Evolutionary conservation across 345 rosid genomes (phyloP), one percentile per base, ranked within the genome.

Genomic region (Odontarrhena argentea): DNA sequence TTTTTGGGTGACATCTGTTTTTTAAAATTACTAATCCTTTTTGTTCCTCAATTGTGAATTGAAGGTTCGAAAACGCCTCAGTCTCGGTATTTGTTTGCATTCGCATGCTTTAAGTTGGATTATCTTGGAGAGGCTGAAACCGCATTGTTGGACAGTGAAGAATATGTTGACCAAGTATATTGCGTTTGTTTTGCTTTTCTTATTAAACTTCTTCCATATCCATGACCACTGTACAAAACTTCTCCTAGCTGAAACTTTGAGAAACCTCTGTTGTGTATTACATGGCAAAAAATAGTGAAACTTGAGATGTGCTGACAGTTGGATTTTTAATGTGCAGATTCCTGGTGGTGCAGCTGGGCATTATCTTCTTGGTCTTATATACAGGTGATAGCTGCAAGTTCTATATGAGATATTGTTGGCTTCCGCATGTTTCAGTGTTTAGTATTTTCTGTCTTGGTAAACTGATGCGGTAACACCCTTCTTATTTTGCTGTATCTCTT

Each of bases 281-380:
- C 43, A 54, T 53, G 42, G 35, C 7, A 35, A 57, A 35, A 35
- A 54, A 43, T 56, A 12, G 41, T 42, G 44, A 42, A 34, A 52
- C 18, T 6, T 35, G 47, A 18, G 18, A 25, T 49, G 18, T 41
- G 26, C 12, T 64, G 11, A 63, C 49, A 47, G 6, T 9, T 58
- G n/a, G 43, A 49, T 60, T 49, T 50, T 57, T 12, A 65, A 70
- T 48, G 50, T 68, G 74, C 58, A 93, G 97, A 78, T 87, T 63
- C 90, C 94, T 54, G 86, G 89, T 72, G 92, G 97, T 68, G 97
- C 96, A 55, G 92, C 97, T 55, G 96, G 96, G 64, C 92, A 93
- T 76, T 90, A 84, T 75, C 94, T 93, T 69, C 96, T 93, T 70
- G 97, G 97, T 65, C 90, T 90, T 75, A 81, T 90, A 24, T 84